Evolutionary conservation across 2,329 filamentous ascomycete species (phyloP), one percentile per base, ranked within the genome.

Genomic region (Pezicula carpinea): DNA sequence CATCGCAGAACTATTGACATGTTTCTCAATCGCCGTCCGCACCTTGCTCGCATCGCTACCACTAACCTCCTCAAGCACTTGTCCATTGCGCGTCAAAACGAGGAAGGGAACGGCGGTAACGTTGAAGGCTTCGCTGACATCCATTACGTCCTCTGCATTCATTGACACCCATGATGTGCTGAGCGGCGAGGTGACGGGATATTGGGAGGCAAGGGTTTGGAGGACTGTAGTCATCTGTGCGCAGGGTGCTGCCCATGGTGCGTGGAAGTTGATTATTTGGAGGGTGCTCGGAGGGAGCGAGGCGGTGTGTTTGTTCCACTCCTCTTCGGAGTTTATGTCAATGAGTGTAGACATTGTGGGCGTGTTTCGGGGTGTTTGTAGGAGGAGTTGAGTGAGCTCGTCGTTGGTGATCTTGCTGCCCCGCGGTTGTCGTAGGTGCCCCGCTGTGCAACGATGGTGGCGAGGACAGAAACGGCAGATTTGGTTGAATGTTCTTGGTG

Each of bases 161-260:
- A 99, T 79, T 52, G 86, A 86, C 51, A 95, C 79, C 83, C 96
- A 99, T 57, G 82, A 82, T 57, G 91, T 86, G 47, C 76, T 73
- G 14, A 76, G 75, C 35, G 86, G 82, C n/a, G 54, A 77, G 72
- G 79, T 75, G 60, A 79, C 75, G 52, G 89, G 82, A 70, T 95
- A 96, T 66, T 91, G 89, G 62, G 83, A 82, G 55, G 92, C 91
- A 55, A 99, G 87, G 18, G 89, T 86, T 63, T 80, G 77, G 55
- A 99, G 81, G 58, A 97, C 87, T 43, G 83, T 87, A 57, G 80
- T 82, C 91, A 97, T 97, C 70, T 96, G 90, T 53, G 87, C 83
- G 75, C 93, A 97, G 39, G 93, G 93, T 50, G 90, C 90, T 23
- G 93, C 93, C 93, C 93, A 99, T 56, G 91, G 87, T 17, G 93